phyloP scores from a whole-genome alignment of 2,329 filamentous ascomycete genomes.

The Talaromyces amestolkiae region DNA sequence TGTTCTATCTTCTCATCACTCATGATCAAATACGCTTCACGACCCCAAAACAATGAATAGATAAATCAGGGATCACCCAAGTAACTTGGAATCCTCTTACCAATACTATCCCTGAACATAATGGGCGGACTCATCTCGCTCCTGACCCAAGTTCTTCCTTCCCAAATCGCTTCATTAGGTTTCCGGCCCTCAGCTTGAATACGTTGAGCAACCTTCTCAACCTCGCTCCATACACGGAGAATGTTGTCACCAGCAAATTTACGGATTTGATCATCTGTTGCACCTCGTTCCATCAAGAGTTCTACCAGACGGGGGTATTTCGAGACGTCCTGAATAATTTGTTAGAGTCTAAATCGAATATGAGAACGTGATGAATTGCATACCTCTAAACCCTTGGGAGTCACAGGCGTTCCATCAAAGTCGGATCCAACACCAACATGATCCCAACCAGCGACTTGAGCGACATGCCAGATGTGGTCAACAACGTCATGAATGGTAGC shows the following conservation, averaged over 20 bases:
- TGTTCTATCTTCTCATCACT: no score
- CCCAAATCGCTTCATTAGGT: constrained; percentile 22
- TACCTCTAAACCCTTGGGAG: constrained; percentile 16
- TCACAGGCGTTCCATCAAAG: constrained; percentile 19
- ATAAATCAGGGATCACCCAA: neutral
- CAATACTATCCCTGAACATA: constrained; percentile 17
- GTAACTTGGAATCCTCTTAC: constrained; percentile 15
- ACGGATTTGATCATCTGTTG: constrained; percentile 38
- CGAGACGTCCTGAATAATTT: constrained; percentile 23
- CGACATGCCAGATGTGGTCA: constrained; percentile 25
- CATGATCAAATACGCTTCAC: no score
- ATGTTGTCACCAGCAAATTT: constrained; percentile 42
- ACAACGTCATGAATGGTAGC: constrained; percentile 36
- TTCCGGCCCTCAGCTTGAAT: constrained; percentile 22
- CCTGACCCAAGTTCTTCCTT: constrained; percentile 14
- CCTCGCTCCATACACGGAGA: constrained; percentile 27
- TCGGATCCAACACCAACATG: constrained; percentile 20
- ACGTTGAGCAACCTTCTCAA: constrained; percentile 22
- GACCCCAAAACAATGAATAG: no score
- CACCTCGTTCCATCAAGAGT: constrained; percentile 35
- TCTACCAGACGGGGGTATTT: constrained; percentile 25
- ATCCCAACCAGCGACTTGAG: constrained; percentile 19
- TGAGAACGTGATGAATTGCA: neutral
- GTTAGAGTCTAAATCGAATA: neutral
- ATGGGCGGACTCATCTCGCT: constrained; percentile 16